Percentiles rank a stretch among this genome's conserved stretches.
Conservation (phyloP, 805 yeast species). For the Saccharomycopsis sp. region DNA sequence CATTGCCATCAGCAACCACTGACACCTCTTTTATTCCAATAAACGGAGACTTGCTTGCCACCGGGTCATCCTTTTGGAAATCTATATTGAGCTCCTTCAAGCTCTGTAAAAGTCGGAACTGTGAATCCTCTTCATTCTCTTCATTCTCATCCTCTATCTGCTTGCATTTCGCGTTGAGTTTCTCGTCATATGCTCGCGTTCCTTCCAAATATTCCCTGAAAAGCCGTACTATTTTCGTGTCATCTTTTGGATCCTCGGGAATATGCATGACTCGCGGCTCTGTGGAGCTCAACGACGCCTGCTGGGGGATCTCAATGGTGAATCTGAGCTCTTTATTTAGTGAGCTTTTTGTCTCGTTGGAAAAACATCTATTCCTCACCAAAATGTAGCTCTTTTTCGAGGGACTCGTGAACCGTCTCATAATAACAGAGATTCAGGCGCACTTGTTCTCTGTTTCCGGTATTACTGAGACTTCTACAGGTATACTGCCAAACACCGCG, state of each 20-base stretch:
- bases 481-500: too few relatives aligned
- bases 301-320: neutral
- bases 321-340: neutral
- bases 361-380: neutral
- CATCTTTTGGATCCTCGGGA: neutral
- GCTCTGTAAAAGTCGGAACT: neutral
- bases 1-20: neutral
- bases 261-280: neutral
- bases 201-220: neutral
- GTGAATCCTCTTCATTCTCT: neutral
- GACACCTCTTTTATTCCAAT: neutral
- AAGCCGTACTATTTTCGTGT: neutral
- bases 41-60: neutral
- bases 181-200: neutral
- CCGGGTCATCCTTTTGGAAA: neutral
- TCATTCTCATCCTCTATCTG: neutral
- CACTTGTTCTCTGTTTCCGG: too few relatives aligned
- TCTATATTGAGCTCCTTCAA: neutral
- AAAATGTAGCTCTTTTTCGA: too few relatives aligned
- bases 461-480: too few relatives aligned
- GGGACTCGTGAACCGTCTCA: too few relatives aligned
- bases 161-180: neutral
- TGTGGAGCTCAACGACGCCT: neutral
- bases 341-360: neutral
- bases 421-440: too few relatives aligned